Evolutionary conservation across 345 rosid genomes (phyloP), one percentile per base, ranked within the genome.

Genomic region (Triadica sebifera): DNA sequence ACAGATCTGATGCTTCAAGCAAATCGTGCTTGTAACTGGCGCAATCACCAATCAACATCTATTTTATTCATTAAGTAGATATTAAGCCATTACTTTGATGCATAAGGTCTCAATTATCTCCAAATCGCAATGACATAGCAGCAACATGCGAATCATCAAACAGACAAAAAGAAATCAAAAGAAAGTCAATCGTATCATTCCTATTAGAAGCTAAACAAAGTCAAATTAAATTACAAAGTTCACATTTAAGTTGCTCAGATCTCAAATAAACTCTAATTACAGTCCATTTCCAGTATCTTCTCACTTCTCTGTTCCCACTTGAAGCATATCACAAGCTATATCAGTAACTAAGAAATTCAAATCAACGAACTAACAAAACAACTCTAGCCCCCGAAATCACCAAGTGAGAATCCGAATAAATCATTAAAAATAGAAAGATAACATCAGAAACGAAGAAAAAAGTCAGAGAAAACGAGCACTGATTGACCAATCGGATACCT

Each of bases 401-500:
- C 53, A 71, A 59, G 20, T 58, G 45, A 17, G 45, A 29, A 62
- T 4, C 9, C 20, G 5, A 47, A 3, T 2, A 67, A 1, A 25
- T 41, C 10, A 62, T 37, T 37, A 20, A 37, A 20, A 55, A 5
- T 1, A 7, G 20, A 55, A 55, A 20, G 16, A 9, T 17, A 4
- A 43, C n/a, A 34, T 12, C 11, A n/a, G 1, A 2, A 29, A 13
- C 20, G 29, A 7, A 39, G 45, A 20, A 25, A 8, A 55, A 1
- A n/a, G 34, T 29, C 34, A 29, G 34, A 29, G 24, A 29, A 29
- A 29, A 29, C 16, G 41, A 17, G 13, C 7, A 62, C 55, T 17
- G 52, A 1, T 19, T 41, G 59, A 53, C 7, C 47, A 62, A 68
- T 71, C 65, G 57, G 15, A 71, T 75, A 85, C 94, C 89, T 91